Evolutionary conservation across 352 stramenopile genomes (phyloP), one percentile per base, ranked within the genome.

Genomic region (Phytophthora sansomeana): DNA sequence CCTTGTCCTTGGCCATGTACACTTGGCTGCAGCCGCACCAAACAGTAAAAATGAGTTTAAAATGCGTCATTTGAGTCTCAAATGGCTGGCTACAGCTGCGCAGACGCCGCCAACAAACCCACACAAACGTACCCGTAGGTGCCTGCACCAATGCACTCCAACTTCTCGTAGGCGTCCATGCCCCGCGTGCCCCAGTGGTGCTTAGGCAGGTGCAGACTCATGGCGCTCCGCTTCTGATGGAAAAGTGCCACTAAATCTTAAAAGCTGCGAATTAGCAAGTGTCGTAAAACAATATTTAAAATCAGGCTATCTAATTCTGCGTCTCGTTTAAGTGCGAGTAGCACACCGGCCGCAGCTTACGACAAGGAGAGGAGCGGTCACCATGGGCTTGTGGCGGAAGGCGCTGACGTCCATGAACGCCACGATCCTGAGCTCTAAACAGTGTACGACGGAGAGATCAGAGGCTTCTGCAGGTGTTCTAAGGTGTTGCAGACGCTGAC

Each of bases 1-100:
- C 65, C 62, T 93, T 95, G 69, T 96, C 85, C 67, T 93, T 93
- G 49, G 89, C 89, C 86, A 95, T 92, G 58, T 95, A 96, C 61
- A 96, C 89, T 69, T 96, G 85, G 0, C 87, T 95, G 72, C 10
- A 54, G 21, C 19, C 50, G 53, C 30, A 63, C 43, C 21, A 24
- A 57, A 46, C 19, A 48, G 4, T 30, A 60, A 21, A 36, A 43
- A 48, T 62, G 11, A 47, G 24, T 28, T 51, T 49, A 44, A 63
- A 50, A 17, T 5, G 36, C n/a, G n/a, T n/a, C n/a, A n/a, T n/a
- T n/a, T n/a, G 21, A 24, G 38, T 19, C 9, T 24, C 21, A 33
- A 35, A 21, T 26, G 24, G 19, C 11, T 43, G 21, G 21, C 21
- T 24, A 21, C 14, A 24, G 14, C 44, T 51, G 10, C 4, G 14